Evolutionary conservation across 768 basidiomycete species (phyloP), one percentile per base, ranked within the genome.

Genomic region (Exidia glandulosa): DNA sequence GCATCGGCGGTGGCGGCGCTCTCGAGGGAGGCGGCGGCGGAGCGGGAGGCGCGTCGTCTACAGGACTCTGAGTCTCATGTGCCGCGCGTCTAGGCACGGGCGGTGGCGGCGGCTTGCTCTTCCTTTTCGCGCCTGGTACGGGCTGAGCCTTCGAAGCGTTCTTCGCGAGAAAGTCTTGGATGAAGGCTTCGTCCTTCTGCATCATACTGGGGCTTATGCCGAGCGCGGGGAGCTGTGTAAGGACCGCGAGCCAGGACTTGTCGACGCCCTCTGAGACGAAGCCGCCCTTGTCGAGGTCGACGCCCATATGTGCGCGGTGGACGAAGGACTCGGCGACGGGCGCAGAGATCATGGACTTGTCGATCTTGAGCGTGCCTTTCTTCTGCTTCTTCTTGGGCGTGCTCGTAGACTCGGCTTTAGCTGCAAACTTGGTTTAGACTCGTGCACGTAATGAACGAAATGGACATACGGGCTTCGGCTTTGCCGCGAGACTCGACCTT

Each of bases 291-390:
- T 95, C 85, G 0, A 81, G 70, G 66, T 96, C 90, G 70, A 87
- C 96, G 13, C 94, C 94, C 89, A 99, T 95, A 69, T 97, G 94
- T 0, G 88, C 92, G 48, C 96, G 79, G 68, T 97, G 94, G 60
- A 82, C 80, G 76, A 97, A 97, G 7, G 87, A 87, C 14, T 85
- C 85, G 1, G 75, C 70, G 3, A 84, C 81, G 2, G 94, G 94
- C 0, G 78, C 87, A 12, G 92, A 94, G 56, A 98, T 97, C 78
- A 87, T 82, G 1, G 90, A 88, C 72, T 96, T 97, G 75, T 95
- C 88, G 60, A 97, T 89, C 71, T 85, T 88, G 54, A 90, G 87
- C 56, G 74, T 69, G 2, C 72, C 63, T 60, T 80, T 82, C 73
- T 83, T 85, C 69, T 80, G 80, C 61, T 62, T 57, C 62, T 64